A percentile compares a stretch with the other conserved stretches of the same genome.
These are phyloP conservation scores for Mycena galopus DNA, from an alignment of 768 basidiomycete species.

Conservation along the genomic window DNA sequence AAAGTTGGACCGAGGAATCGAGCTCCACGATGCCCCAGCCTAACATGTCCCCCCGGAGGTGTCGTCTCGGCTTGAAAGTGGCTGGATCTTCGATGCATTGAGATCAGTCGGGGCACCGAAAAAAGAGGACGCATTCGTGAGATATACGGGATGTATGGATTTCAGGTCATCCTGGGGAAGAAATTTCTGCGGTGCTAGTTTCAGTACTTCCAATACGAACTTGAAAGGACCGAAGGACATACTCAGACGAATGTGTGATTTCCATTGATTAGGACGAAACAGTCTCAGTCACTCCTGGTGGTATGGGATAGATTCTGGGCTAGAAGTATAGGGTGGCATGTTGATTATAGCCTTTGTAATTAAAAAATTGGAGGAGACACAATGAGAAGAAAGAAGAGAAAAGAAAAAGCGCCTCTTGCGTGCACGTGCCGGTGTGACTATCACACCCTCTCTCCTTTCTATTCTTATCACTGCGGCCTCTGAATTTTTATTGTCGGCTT, in stretches of 20 bases:
- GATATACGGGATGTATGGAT: conserved; percentile 19
- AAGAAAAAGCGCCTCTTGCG: too few species aligned
- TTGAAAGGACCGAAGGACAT: not conserved
- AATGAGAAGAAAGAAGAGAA: too few species aligned
- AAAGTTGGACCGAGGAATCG: not conserved
- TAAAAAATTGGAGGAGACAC: too few species aligned
- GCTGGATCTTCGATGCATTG: conserved; percentile 22
- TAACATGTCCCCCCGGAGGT: conserved; percentile 20
- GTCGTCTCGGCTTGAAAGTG: conserved; percentile 19
- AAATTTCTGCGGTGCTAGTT: conserved; percentile 7
- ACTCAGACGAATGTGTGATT: conserved; percentile 21
- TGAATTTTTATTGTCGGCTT: too few species aligned
- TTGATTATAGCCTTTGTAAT: too few species aligned
- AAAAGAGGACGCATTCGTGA: not conserved
- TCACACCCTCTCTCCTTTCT: too few species aligned
- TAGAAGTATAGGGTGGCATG: conserved; percentile 23
- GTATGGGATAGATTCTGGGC: not conserved
- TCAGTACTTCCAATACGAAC: not conserved
- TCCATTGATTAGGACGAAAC: conserved; percentile 22
- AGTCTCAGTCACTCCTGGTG: conserved; percentile 11
- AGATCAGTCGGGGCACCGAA: not conserved
- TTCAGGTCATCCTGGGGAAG: conserved; percentile 21
- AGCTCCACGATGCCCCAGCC: conserved; percentile 27
- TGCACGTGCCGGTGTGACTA: too few species aligned
- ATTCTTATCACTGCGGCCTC: too few species aligned